phyloP scores from a whole-genome alignment of 2,329 filamentous ascomycete species.

The Pseudocercospora macadamiae region DNA sequence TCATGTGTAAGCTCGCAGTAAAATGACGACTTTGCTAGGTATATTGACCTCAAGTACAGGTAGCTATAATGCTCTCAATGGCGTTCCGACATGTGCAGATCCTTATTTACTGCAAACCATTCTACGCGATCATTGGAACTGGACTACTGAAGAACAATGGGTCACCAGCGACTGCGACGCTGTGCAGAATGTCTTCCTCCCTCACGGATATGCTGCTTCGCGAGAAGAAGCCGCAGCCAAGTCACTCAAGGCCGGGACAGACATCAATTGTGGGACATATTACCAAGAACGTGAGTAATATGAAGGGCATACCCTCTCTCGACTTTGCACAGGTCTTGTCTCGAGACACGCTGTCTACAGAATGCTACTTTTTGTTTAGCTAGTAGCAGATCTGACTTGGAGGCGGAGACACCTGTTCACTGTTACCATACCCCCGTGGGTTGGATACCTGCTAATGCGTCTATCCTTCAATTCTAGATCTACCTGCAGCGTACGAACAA shows the following conservation, averaged over 20 bases:
- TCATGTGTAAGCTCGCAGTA: slow-evolving; percentile 62
- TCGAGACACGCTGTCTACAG: too few species aligned
- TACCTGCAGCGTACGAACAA: slow-evolving; percentile 48
- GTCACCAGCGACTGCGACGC: slow-evolving; percentile 69
- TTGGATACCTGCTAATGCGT: too few species aligned
- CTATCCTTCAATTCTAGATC: too few species aligned
- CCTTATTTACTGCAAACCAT: slow-evolving; percentile 65
- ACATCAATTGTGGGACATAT: slow-evolving; percentile 57
- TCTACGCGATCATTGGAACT: slow-evolving; percentile 67
- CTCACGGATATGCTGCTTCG: slow-evolving; percentile 48
- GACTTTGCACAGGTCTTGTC: too few species aligned
- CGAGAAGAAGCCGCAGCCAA: slow-evolving; percentile 52
- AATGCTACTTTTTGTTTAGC: too few species aligned
- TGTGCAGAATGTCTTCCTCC: slow-evolving; percentile 56
- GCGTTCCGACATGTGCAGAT: slow-evolving; percentile 66
- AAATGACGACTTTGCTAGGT: too few species aligned
- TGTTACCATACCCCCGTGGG: too few species aligned
- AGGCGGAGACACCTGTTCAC: too few species aligned
- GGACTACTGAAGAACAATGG: slow-evolving; percentile 63
- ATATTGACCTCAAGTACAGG: slow-evolving; percentile 33
- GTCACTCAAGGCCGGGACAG: slow-evolving; percentile 55
- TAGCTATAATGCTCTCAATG: slow-evolving; percentile 63
- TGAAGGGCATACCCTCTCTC: too few species aligned
- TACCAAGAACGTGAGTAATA: too few species aligned
- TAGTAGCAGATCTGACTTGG: too few species aligned